A percentile compares a stretch with the other conserved stretches of the same genome.
Evolutionary conservation across 352 stramenopile genomes (phyloP).

Genomic region (Phytophthora pseudosyringae): DNA sequence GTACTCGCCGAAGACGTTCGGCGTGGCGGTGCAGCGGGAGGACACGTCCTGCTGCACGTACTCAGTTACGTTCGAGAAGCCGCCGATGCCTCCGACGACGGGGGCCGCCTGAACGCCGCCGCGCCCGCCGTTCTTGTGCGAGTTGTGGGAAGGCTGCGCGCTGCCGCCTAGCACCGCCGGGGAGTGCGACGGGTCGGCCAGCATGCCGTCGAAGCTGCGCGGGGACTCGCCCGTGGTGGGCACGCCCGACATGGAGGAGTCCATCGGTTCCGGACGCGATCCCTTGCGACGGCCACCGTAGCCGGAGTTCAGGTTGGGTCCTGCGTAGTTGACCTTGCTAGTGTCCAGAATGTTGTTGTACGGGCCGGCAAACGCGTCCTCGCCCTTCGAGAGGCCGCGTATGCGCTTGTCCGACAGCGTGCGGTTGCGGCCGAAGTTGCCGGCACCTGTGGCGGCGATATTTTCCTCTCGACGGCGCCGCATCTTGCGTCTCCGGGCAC

Average conservation of each 20-base stretch:
- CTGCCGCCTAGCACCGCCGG: slow-evolving; percentile 50
- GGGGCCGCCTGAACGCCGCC: slow-evolving; percentile 12
- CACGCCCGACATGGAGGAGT: slow-evolving; percentile 46
- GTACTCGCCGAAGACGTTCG: slow-evolving; percentile 79
- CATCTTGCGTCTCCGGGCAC: slow-evolving; percentile 53
- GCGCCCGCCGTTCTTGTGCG: slow-evolving; percentile 36
- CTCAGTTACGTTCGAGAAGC: slow-evolving; percentile 59
- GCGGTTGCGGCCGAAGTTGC: slow-evolving; percentile 29
- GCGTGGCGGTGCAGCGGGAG: slow-evolving; percentile 53
- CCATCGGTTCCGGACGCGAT: slow-evolving; percentile 40
- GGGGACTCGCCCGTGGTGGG: slow-evolving; percentile 48
- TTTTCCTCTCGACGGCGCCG: slow-evolving; percentile 29
- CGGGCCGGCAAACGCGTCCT: slow-evolving; percentile 43
- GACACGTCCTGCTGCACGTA: slow-evolving; percentile 60
- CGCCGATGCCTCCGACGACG: slow-evolving; percentile 37
- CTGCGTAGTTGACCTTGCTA: slow-evolving; percentile 47
- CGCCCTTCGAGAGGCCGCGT: slow-evolving; percentile 49
- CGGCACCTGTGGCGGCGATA: slow-evolving; percentile 20
- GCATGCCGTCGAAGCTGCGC: slow-evolving; percentile 63
- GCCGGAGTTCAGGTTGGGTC: slow-evolving; percentile 15
- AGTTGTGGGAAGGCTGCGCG: slow-evolving; percentile 25
- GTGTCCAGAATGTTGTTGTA: slow-evolving; percentile 67
- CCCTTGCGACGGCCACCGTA: slow-evolving; percentile 43
- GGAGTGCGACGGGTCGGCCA: slow-evolving; percentile 52
- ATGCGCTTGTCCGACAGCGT: slow-evolving; percentile 47